Conservation (phyloP, 495 filamentous ascomycete genomes). For the Aspergillus kassunensis region DNA sequence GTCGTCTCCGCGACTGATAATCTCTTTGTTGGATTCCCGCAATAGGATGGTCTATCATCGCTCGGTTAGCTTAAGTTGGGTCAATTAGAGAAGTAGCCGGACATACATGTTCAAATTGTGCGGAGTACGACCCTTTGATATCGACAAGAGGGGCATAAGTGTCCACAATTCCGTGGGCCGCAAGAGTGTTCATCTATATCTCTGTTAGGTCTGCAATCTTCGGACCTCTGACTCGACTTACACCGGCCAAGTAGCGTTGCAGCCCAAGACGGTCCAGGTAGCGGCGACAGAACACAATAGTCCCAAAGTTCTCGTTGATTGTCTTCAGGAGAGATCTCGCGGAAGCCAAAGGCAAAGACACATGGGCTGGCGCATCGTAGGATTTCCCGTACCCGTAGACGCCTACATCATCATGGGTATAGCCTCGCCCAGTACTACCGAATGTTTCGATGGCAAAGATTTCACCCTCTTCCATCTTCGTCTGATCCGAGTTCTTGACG, state of each 20-base stretch:
- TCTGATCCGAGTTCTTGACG: constrained; percentile 53
- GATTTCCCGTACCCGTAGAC: constrained; percentile 50
- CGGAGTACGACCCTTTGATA: constrained; percentile 52
- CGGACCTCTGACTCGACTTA: constrained; percentile 25
- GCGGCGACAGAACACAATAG: constrained; percentile 57
- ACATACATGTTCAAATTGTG: constrained; percentile 60
- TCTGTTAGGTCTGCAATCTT: neutral
- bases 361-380: constrained; percentile 41
- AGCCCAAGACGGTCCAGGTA: constrained; percentile 62
- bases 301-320: constrained; percentile 62
- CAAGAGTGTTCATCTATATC: constrained; percentile 47
- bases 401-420: constrained; percentile 41
- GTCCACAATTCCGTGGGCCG: constrained; percentile 52
- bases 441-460: constrained; percentile 66
- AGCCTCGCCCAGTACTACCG: constrained; percentile 55
- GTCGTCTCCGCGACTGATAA: constrained; percentile 46
- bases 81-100: neutral
- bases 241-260: constrained; percentile 56
- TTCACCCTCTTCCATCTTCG: constrained; percentile 66
- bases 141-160: constrained; percentile 51
- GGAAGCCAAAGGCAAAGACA: constrained; percentile 48
- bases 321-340: constrained; percentile 56
- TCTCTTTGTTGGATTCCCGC: constrained; percentile 40
- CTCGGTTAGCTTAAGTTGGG: too few species aligned
- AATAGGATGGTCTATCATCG: constrained; percentile 41